Conservation (phyloP, 2,329 filamentous ascomycete genomes). For the Coccinonectria pachysandricola region DNA sequence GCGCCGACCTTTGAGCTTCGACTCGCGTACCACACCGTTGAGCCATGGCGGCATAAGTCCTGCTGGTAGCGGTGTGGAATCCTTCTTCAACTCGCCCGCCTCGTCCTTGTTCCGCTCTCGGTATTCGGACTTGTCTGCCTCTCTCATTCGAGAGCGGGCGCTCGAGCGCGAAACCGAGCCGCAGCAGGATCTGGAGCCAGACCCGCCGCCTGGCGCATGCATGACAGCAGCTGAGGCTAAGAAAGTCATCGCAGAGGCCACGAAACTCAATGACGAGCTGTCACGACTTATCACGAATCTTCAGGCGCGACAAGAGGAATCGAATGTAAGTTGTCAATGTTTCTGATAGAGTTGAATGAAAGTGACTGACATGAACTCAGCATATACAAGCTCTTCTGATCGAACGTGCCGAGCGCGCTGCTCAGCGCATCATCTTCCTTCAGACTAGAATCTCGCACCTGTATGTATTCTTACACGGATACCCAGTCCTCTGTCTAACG, state of each 20-base stretch:
- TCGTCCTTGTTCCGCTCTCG: constrained; percentile 28
- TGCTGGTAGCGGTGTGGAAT: constrained; percentile 20
- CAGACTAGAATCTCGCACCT: constrained; percentile 48
- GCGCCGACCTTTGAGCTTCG: too few relatives aligned
- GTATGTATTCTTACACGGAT: too few relatives aligned
- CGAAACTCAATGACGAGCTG: constrained; percentile 39
- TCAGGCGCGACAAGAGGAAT: constrained; percentile 47
- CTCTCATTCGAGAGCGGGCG: constrained; percentile 19
- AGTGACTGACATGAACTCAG: constrained; percentile 20
- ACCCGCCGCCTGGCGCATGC: constrained; percentile 19
- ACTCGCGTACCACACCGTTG: too few relatives aligned
- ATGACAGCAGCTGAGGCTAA: constrained; percentile 27
- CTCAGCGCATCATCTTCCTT: constrained; percentile 48
- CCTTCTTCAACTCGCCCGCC: constrained; percentile 25
- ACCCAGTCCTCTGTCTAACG: too few relatives aligned
- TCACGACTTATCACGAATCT: constrained; percentile 40
- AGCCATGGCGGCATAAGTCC: too few relatives aligned
- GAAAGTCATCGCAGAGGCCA: constrained; percentile 26
- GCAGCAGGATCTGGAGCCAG: constrained; percentile 17
- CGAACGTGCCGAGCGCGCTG: constrained; percentile 45
- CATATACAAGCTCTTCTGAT: constrained; percentile 54
- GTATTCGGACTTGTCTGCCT: constrained; percentile 30
- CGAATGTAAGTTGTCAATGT: constrained; percentile 33
- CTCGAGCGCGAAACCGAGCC: constrained; percentile 12
- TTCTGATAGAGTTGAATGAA: too few relatives aligned